Evolutionary conservation across 441 rosid species (phyloP), one percentile per base, ranked within the genome.

Genomic region (Gossypium schwendimanii): DNA sequence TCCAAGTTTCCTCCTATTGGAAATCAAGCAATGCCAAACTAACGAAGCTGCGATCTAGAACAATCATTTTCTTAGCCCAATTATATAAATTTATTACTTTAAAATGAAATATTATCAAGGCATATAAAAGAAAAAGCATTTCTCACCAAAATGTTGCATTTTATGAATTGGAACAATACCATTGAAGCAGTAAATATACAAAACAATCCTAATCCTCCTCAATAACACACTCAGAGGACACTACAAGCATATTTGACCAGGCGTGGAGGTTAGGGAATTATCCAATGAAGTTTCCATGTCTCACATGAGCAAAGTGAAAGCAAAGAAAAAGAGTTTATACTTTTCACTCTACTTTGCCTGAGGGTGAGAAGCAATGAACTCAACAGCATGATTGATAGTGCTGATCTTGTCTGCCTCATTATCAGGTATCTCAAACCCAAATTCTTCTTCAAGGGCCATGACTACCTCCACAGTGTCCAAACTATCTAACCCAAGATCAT

Each of bases 401-500:
- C 23, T 84, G 75, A 94, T 92, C 86, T 89, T 92, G 88, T 92
- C 97, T 28, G 97, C 97, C 80, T 94, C 97, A 49, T 81, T 83
- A 65, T 92, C 98, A 23, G 97, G 98, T 55, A 94, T 94, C 88
- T 94, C 97, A 26, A 93, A 90, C 24, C 89, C 88, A 47, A 90
- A 94, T 76, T 94, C 97, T 79, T 94, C 98, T 82, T 94, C 98
- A 0, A 94, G 82, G 26, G 97, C 97, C 98, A 94, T 92, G 72
- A 94, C 98, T 31, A 92, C 76, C 85, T 94, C 98, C 68, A 92
- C 98, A 0, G 84, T 82, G 75, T 93, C 98, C 81, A 93, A 82
- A 79, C 96, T 91, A 74, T 93, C 98, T 20, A 93, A 84, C n/a
- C 97, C 98, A 5, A 94, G 92, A 78, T 94, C 98, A 45, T 84